Evolutionary conservation across 495 filamentous ascomycete species (phyloP).

Genomic region (Hypoxylon rickii): DNA sequence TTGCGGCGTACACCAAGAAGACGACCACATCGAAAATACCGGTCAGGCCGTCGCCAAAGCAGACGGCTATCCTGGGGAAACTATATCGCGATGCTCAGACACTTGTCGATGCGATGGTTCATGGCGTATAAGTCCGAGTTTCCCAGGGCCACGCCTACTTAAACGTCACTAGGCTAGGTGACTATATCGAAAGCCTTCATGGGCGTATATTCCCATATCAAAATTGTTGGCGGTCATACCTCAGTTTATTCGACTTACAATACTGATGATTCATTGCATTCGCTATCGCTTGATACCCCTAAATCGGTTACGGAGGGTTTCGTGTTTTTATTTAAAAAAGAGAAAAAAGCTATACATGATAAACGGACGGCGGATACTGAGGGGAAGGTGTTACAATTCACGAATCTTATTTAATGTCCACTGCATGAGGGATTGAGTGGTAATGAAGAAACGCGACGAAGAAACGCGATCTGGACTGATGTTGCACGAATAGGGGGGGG

Average conservation of each 20-base stretch:
- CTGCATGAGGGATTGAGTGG: not conserved
- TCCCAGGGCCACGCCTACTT: not conserved
- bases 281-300: constrained; percentile 19
- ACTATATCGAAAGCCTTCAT: too few species aligned
- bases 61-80: constrained; percentile 24
- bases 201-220: not conserved
- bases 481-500: too few species aligned
- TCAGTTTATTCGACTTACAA: constrained; percentile 1
- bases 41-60: constrained; percentile 22
- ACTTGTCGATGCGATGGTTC: constrained; percentile 22
- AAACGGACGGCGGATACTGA: too few species aligned
- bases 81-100: constrained; percentile 25
- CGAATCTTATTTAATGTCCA: too few species aligned
- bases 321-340: not conserved
- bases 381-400: too few species aligned
- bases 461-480: too few species aligned
- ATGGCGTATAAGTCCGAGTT: constrained; percentile 10
- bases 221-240: not conserved
- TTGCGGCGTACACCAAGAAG: constrained; percentile 43
- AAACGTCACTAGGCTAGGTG: too few species aligned
- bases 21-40: constrained; percentile 29
- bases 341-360: not conserved
- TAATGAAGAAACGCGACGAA: too few species aligned
- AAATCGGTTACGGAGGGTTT: not conserved
- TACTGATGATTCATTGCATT: constrained; percentile 5